Conservation (phyloP, 805 yeast species). For the Zygotorulaspora danielsina region DNA sequence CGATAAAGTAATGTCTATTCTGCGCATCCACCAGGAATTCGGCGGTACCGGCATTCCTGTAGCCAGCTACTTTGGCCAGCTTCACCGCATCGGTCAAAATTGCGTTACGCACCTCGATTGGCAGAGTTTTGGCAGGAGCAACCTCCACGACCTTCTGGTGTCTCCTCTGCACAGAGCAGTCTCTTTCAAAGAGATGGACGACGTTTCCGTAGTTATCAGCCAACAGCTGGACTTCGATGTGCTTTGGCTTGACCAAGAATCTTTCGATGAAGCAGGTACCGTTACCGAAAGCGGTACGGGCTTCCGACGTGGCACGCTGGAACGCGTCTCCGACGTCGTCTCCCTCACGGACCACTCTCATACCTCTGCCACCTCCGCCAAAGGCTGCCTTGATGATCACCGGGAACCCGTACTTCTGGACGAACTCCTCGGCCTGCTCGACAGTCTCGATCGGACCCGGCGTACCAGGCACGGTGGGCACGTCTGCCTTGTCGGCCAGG, state of each 20-base stretch:
- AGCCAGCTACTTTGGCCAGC: constrained; percentile 81
- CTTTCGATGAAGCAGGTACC: constrained; percentile 98
- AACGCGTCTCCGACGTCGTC: constrained; percentile 91
- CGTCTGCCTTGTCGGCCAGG: constrained; percentile 74
- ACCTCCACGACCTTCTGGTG: constrained; percentile 98
- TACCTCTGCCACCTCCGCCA: constrained; percentile 99
- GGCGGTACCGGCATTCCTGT: constrained; percentile 97
- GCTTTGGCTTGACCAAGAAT: constrained; percentile 91
- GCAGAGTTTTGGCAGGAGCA: constrained; percentile 93
- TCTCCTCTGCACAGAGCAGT: constrained; percentile 99
- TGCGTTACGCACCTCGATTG: constrained; percentile 79
- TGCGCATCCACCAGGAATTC: constrained; percentile 91
- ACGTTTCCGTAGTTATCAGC: constrained; percentile 95
- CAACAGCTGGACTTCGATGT: constrained; percentile 92
- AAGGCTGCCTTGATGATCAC: constrained; percentile 98
- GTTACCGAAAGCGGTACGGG: constrained; percentile 92
- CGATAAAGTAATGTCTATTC: constrained; percentile 95
- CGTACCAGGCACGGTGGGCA: constrained; percentile 96
- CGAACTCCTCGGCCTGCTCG: constrained; percentile 76
- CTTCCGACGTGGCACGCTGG: constrained; percentile 90
- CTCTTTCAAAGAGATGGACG: constrained; percentile 93
- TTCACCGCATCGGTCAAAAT: constrained; percentile 92
- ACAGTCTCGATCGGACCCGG: constrained; percentile 89
- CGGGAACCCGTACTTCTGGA: constrained; percentile 82
- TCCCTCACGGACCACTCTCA: constrained; percentile 97